Evolutionary conservation across 371 early-diverging fungal species (phyloP), one percentile per base, ranked within the genome.

Genomic region (Basidiobolus heterosporus): DNA sequence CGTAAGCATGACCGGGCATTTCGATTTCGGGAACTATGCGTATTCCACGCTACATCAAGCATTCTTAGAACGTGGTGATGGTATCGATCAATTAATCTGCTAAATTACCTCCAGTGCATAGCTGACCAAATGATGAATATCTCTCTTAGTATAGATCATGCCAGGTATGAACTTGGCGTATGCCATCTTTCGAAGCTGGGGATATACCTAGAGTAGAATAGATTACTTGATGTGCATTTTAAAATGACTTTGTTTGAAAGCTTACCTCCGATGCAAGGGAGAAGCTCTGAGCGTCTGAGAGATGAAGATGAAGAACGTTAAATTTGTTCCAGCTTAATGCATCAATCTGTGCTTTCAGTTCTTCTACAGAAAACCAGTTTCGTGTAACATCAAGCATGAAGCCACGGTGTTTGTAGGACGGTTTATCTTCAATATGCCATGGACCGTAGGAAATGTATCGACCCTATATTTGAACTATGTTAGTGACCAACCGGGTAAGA

Each of bases 291-390:
- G 82, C 59, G 46, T 88, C 88, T 0, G 76, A 74, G 9, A 81
- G 70, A 50, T 88, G 88, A 84, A 85, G 85, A 57, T 88, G 88
- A 58, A 88, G 66, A 11, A 80, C 78, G 49, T 87, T 87, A 59
- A 87, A 60, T 66, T 87, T 87, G 69, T 74, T 77, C 61, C 68
- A 81, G 39, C 81, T 59, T 61, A 85, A 71, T 36, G 80, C 87
- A 44, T 85, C 85, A 16, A 87, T 59, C 40, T 76, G 69, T 47
- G 76, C 70, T 51, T 67, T 53, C 42, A 81, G 50, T 49, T 66
- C 68, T 24, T 62, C 45, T 30, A 84, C 56, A 3, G 85, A 72
- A 44, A 71, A 81, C 46, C 60, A 87, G 69, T 84, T 85, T 48
- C 88, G 77, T n/a, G 80, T 56, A 20, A 85, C 82, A 51, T 88